Evolutionary conservation across 2,329 filamentous ascomycete genomes (phyloP).

Genomic region (Calonectria pteridis): DNA sequence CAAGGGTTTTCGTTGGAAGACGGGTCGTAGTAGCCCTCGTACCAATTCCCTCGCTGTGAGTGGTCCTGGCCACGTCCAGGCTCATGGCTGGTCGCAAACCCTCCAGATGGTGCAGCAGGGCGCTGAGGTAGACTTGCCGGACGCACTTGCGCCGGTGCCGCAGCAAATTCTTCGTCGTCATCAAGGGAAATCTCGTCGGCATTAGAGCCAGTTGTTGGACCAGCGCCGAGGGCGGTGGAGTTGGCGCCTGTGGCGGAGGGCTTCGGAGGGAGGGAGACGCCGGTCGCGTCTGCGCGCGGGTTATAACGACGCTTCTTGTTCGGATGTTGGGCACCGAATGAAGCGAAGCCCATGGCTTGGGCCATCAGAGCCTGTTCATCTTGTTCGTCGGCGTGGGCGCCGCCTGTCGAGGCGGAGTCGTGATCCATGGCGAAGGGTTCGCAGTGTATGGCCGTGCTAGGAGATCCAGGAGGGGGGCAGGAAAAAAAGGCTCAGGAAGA

Average conservation of each 20-base stretch:
- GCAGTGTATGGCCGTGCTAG: neutral
- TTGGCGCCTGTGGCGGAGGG: conserved; percentile 49
- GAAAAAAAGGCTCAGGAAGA: neutral
- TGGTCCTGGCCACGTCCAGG: conserved; percentile 30
- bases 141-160: conserved; percentile 45
- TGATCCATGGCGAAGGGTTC: conserved; percentile 17
- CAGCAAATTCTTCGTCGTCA: conserved; percentile 45
- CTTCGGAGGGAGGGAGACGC: conserved; percentile 43
- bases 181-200: conserved; percentile 61
- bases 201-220: conserved; percentile 47
- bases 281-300: conserved; percentile 60
- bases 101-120: conserved; percentile 37
- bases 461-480: neutral
- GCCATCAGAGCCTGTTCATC: conserved; percentile 68
- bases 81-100: conserved; percentile 19
- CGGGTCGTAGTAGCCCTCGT: conserved; percentile 76
- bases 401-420: conserved; percentile 11
- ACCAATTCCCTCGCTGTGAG: conserved; percentile 61
- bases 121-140: conserved; percentile 50
- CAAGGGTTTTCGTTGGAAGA: conserved; percentile 81
- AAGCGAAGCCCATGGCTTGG: conserved; percentile 78
- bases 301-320: conserved; percentile 78
- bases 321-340: conserved; percentile 71
- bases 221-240: conserved; percentile 52
- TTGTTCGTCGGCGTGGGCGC: conserved; percentile 37